Conservation (phyloP, 1,139 yeast species). For the Candida freyschussii region DNA sequence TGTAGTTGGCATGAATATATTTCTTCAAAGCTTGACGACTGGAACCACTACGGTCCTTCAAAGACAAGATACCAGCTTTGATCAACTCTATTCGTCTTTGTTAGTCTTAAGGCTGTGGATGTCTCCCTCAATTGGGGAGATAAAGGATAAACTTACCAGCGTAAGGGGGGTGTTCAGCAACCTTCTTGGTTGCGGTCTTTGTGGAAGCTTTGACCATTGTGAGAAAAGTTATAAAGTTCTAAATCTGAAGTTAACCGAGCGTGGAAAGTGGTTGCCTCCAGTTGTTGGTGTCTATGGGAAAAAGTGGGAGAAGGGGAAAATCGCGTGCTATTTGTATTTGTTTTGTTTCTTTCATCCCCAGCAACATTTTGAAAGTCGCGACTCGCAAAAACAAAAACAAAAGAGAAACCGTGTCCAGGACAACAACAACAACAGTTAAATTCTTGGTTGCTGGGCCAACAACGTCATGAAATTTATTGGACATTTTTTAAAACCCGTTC, state of each 20-base stretch:
- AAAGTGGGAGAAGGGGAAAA: conserved; percentile 4
- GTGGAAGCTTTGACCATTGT: conserved; percentile 18
- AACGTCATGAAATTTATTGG: no score
- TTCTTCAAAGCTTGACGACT: conserved; percentile 78
- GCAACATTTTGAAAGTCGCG: no score
- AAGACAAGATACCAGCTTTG: conserved; percentile 62
- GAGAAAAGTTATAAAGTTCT: background rate
- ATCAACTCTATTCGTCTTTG: conserved; percentile 54
- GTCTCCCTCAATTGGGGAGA: background rate
- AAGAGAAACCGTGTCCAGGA: conserved; percentile 1
- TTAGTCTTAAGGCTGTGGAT: no score
- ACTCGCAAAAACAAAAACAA: conserved; percentile 5
- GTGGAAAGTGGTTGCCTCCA: background rate
- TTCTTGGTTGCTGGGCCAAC: no score
- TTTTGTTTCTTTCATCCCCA: conserved; percentile 9
- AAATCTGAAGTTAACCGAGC: background rate
- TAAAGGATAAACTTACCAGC: conserved; percentile 29
- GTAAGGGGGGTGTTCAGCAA: conserved; percentile 36
- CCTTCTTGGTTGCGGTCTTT: conserved; percentile 25
- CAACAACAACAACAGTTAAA: no score
- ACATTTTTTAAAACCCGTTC: no score
- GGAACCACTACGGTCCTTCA: conserved; percentile 82
- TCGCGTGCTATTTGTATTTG: conserved; percentile 15
- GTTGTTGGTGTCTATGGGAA: background rate
- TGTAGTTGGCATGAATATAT: conserved; percentile 59